These are phyloP conservation scores for Pachyrhizus erosus DNA, from an alignment of 306 rosid species.

Conservation along the genomic window DNA sequence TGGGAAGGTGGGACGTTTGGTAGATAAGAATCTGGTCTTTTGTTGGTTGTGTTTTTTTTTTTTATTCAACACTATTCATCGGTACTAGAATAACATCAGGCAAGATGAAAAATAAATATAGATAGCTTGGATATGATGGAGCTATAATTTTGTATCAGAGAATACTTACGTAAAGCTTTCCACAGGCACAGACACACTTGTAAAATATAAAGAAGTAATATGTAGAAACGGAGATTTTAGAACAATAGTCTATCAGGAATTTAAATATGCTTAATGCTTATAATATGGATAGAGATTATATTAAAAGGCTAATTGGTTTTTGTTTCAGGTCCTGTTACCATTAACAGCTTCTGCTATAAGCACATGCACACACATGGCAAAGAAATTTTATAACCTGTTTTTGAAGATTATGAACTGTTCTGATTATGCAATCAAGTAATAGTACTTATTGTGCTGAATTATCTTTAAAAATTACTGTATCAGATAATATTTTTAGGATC, in stretches of 20 bases:
- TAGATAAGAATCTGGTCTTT: background rate
- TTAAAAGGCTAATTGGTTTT: background rate
- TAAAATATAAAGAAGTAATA: background rate
- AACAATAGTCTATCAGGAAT: background rate
- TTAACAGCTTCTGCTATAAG: background rate
- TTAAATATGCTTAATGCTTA: background rate
- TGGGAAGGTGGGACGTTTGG: conserved; percentile 21
- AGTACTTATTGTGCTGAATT: background rate
- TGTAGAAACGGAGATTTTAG: conserved; percentile 5
- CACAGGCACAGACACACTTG: background rate
- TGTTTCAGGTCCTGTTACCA: background rate
- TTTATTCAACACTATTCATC: background rate
- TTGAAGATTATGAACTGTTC: background rate
- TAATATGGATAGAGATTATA: background rate
- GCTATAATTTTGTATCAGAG: background rate
- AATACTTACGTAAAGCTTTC: background rate
- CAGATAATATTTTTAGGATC: background rate
- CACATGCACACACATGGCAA: background rate
- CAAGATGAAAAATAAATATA: conserved; percentile 8
- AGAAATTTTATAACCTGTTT: background rate
- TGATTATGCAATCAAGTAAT: background rate
- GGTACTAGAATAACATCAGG: background rate
- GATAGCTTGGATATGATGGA: conserved; percentile 21
- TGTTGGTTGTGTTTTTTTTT: background rate
- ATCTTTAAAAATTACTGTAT: background rate